A percentile compares a stretch with the other conserved stretches of the same genome.
These are phyloP conservation scores for Colletotrichum lentis DNA, from an alignment of 2,329 filamentous ascomycete species.

Conservation along the genomic window DNA sequence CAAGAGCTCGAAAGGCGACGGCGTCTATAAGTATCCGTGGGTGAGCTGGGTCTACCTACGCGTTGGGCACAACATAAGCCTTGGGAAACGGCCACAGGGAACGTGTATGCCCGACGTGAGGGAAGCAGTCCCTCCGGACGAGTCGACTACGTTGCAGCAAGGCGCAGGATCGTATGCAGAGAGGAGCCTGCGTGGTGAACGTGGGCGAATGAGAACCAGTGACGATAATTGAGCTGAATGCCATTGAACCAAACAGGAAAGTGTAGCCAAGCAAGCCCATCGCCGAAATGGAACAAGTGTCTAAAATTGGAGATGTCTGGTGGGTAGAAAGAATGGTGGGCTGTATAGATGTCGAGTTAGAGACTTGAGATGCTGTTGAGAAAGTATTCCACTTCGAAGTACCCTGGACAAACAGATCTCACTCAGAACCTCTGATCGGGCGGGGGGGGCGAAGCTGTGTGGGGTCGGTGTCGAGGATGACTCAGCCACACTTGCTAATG, in stretches of 20 bases:
- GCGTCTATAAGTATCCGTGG: conserved; percentile 20
- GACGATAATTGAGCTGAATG: not conserved
- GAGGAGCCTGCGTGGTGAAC: conserved; percentile 21
- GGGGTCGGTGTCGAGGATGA: not conserved
- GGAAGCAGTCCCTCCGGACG: conserved; percentile 11
- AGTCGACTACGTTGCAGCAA: conserved; percentile 22
- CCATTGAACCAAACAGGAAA: conserved; percentile 7
- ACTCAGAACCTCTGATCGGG: not conserved
- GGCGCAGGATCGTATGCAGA: conserved; percentile 22
- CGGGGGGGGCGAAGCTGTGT: too few species aligned
- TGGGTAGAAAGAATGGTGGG: not conserved
- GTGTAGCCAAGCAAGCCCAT: not conserved
- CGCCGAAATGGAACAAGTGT: not conserved
- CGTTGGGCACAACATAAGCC: conserved; percentile 17
- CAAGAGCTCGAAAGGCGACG: not conserved
- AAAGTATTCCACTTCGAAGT: too few species aligned
- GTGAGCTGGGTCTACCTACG: not conserved
- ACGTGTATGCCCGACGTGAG: conserved; percentile 24
- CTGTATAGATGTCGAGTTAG: too few species aligned
- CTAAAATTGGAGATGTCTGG: not conserved
- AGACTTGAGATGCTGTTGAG: not conserved
- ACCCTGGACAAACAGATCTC: too few species aligned
- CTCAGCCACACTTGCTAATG: conserved; percentile 3
- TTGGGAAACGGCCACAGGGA: not conserved
- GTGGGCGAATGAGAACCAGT: conserved; percentile 34